A percentile compares a stretch with the other conserved stretches of the same genome.
These are phyloP conservation scores for Colletotrichum tabaci DNA, from an alignment of 2,329 filamentous ascomycete genomes.

Conservation along the genomic window DNA sequence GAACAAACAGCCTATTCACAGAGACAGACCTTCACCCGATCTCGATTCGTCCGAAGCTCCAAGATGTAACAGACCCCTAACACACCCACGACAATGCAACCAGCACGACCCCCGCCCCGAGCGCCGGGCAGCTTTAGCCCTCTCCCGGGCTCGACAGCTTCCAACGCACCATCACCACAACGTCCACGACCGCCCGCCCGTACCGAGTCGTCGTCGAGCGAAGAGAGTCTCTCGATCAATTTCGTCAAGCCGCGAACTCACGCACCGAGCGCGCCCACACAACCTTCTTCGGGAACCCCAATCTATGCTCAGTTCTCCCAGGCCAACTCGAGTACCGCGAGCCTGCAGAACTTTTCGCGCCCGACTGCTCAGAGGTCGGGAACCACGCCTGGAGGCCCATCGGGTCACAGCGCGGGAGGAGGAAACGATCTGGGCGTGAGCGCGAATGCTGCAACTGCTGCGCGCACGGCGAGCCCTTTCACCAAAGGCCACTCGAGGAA, in stretches of 20 bases:
- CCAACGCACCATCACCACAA: conserved; percentile 49
- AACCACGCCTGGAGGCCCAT: conserved; percentile 33
- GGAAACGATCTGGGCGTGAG: conserved; percentile 30
- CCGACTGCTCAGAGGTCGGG: conserved; percentile 56
- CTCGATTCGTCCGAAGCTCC: conserved; percentile 45
- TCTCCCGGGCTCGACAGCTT: conserved; percentile 54
- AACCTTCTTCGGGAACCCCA: conserved; percentile 47
- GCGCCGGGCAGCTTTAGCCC: conserved; percentile 72
- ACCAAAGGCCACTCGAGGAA: conserved; percentile 69
- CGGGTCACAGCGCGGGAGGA: conserved; percentile 8
- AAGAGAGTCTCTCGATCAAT: conserved; percentile 60
- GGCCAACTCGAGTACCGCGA: conserved; percentile 63
- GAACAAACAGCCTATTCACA: conserved; percentile 17
- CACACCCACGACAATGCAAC: conserved; percentile 61
- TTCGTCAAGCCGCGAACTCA: conserved; percentile 61
- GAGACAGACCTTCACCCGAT: conserved; percentile 24
- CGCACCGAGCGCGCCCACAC: conserved; percentile 41
- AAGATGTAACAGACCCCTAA: conserved; percentile 61
- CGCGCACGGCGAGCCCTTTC: conserved; percentile 48
- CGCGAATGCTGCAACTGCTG: conserved; percentile 47
- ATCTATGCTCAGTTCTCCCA: conserved; percentile 65
- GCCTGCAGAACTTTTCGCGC: conserved; percentile 72
- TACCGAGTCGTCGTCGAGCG: conserved; percentile 63
- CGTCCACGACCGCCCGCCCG: conserved; percentile 54
- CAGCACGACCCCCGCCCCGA: conserved; percentile 62